Percentiles rank a stretch among this genome's conserved stretches.
Conservation (phyloP, 495 filamentous ascomycete species). For the Hypoxylon cercidicola region DNA sequence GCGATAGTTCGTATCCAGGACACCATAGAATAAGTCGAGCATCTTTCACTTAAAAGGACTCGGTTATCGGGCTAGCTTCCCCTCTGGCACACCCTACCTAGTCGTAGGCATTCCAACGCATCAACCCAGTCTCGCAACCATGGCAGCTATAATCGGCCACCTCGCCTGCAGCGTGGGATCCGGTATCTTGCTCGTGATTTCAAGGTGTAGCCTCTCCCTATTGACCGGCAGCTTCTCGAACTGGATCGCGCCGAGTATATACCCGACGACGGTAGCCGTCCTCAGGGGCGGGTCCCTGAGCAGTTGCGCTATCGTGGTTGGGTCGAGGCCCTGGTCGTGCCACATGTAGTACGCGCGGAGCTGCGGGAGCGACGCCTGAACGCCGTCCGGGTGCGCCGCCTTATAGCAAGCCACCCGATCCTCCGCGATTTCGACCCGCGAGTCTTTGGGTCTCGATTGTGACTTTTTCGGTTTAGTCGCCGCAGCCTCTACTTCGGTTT, state of each 20-base stretch:
- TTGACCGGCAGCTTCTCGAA: constrained; percentile 55
- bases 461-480: constrained; percentile 15
- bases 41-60: no score
- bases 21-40: no score
- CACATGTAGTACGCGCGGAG: constrained; percentile 72
- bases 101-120: not conserved
- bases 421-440: constrained; percentile 51
- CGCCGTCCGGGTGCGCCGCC: constrained; percentile 30
- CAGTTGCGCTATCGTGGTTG: constrained; percentile 58
- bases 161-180: constrained; percentile 3
- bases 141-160: constrained; percentile 8
- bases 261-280: constrained; percentile 58
- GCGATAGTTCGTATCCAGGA: no score
- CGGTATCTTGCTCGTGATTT: constrained; percentile 42
- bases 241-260: constrained; percentile 58
- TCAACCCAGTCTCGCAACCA: not conserved
- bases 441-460: constrained; percentile 38
- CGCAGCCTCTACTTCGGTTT: constrained; percentile 19
- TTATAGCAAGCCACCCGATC: constrained; percentile 47
- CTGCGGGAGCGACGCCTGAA: constrained; percentile 39
- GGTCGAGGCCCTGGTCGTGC: constrained; percentile 58
- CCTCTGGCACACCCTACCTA: no score
- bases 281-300: constrained; percentile 67
- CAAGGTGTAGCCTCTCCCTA: constrained; percentile 43
- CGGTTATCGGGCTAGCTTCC: no score